Evolutionary conservation across 345 rosid species (phyloP), one percentile per base, ranked within the genome.

Genomic region (Euphorbia tirucalli): DNA sequence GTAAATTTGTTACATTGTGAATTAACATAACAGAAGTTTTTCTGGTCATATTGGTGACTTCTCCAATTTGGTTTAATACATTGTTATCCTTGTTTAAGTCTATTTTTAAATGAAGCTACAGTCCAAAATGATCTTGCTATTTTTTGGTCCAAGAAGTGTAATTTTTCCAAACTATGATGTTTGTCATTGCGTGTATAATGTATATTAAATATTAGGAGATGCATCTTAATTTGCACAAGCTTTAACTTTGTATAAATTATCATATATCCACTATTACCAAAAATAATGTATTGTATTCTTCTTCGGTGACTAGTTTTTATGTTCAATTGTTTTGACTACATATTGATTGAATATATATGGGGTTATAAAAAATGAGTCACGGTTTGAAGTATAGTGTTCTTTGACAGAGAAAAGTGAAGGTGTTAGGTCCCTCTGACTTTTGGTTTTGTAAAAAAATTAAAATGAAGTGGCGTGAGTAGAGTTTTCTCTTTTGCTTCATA

Each of bases 1-100:
- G 99, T 95, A 65, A 77, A 92, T 82, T 73, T 43, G 22, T 5
- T 58, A 28, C 32, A 15, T 6, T 57, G 19, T 63, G 58, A 56
- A 70, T 11, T 27, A 41, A 31, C 32, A 27, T 21, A 55, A 10
- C n/a, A 14, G 5, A 10, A 14, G 41, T 13, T 30, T 57, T 41
- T 56, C 13, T 43, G 27, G 35, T 25, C 9, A 48, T n/a, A 1
- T 30, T 61, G 31, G 24, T 41, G 5, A n/a, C 55, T 11, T 10
- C 18, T 56, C 28, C 35, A 61, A 7, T 50, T 61, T 35, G 25
- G 61, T 43, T 43, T 31, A 35, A 48, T 19, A 4, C 65, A 43
- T 13, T 27, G 30, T 3, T 28, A 19, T 71, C 48, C 24, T 71
- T 52, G 22, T 52, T 61, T 19, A 18, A 62, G 39, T 61, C 50